Conservation (phyloP, 192 early-diverging fungal species). For the Backusella luteola region DNA sequence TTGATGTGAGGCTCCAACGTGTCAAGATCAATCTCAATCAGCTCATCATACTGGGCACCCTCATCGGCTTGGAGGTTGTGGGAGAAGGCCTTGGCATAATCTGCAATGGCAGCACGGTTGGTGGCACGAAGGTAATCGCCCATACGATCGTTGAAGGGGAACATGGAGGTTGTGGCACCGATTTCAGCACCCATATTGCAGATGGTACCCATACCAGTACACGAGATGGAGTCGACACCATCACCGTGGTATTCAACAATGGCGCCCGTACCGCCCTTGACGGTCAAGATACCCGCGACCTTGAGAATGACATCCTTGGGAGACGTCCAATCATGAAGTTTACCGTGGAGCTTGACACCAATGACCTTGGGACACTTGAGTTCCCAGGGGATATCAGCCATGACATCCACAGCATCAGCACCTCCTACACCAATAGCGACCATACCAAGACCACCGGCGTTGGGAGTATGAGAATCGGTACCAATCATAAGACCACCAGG, state of each 20-base stretch:
- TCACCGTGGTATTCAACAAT: conserved; percentile 98
- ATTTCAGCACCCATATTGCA: conserved; percentile 99
- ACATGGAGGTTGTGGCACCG: conserved; percentile 95
- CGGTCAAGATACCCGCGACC: conserved; percentile 92
- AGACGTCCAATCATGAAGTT: conserved; percentile 88
- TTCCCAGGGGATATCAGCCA: conserved; percentile 98
- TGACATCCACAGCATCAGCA: conserved; percentile 98
- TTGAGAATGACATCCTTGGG: conserved; percentile 97
- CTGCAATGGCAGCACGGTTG: conserved; percentile 73
- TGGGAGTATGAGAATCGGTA: conserved; percentile 98
- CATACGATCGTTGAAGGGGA: conserved; percentile 95
- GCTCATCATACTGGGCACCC: conserved; percentile 85
- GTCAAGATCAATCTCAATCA: conserved; percentile 93
- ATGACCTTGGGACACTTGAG: conserved; percentile 98
- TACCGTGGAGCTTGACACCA: conserved; percentile 88
- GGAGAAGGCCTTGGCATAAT: conserved; percentile 72
- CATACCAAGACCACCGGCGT: conserved; percentile 96
- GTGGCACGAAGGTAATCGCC: conserved; percentile 87
- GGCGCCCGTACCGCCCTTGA: conserved; percentile 95
- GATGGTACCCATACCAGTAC: conserved; percentile 98
- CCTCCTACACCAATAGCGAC: conserved; percentile 98
- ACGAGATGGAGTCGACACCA: conserved; percentile 91
- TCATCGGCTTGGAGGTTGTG: conserved; percentile 91
- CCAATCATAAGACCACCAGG: conserved; percentile 96
- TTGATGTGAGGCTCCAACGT: conserved; percentile 95